These are phyloP conservation scores for Coriolopsis trogii DNA, from an alignment of 1,284 basidiomycete genomes.

Conservation along the genomic window DNA sequence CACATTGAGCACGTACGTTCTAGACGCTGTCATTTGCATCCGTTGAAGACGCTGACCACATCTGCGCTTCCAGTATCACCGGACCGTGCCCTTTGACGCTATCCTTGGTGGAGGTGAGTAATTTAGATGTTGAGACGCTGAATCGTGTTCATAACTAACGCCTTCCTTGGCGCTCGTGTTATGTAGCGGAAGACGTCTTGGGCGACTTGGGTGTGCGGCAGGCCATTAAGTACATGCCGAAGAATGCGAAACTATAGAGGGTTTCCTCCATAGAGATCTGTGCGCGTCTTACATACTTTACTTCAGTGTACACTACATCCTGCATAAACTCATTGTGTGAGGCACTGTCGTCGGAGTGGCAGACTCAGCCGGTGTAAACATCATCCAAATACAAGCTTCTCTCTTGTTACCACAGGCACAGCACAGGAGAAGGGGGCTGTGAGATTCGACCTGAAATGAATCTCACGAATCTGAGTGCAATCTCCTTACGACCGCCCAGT, in stretches of 20 bases:
- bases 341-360: too few species aligned
- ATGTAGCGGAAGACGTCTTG: conserved; percentile 64
- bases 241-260: conserved; percentile 52
- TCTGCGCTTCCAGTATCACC: conserved; percentile 52
- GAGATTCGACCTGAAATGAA: too few species aligned
- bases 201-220: conserved; percentile 73
- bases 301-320: conserved; percentile 5
- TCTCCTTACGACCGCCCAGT: too few species aligned
- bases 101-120: conserved; percentile 64
- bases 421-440: too few species aligned
- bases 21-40: neutral
- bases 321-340: neutral
- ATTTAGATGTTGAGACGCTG: neutral
- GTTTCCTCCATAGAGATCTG: neutral
- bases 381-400: too few species aligned
- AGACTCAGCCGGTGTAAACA: too few species aligned
- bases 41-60: conserved; percentile 13
- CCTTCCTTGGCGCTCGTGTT: conserved; percentile 1
- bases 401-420: too few species aligned
- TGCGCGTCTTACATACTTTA: neutral
- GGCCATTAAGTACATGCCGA: conserved; percentile 66
- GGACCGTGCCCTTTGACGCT: conserved; percentile 67
- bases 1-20: conserved; percentile 60
- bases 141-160: neutral
- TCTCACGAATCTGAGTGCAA: too few species aligned